A percentile compares a stretch with the other conserved stretches of the same genome.
Evolutionary conservation across 202 grass and related monocot species (phyloP).

Genomic region (Carex sylvatica): DNA sequence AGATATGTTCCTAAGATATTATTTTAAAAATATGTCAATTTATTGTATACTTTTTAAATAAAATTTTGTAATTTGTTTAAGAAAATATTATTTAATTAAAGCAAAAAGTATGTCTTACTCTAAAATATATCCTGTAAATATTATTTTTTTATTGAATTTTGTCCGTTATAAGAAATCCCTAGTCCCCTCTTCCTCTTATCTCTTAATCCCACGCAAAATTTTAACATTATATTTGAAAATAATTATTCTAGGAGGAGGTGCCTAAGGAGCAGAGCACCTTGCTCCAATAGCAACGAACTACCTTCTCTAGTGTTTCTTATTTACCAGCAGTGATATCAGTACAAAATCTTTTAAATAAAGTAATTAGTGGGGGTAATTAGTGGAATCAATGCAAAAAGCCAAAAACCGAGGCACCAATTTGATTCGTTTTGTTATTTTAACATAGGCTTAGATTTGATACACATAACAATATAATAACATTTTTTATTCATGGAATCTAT

Average conservation of each 20-base stretch:
- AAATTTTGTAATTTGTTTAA: too few relatives aligned
- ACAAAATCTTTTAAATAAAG: neutral
- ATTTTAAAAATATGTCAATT: too few relatives aligned
- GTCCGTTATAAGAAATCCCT: too few relatives aligned
- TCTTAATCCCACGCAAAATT: neutral
- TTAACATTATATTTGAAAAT: neutral
- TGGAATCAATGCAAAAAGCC: conserved; percentile 12
- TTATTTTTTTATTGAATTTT: too few relatives aligned
- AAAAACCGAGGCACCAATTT: neutral
- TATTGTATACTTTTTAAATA: too few relatives aligned
- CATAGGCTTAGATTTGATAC: neutral
- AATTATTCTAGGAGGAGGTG: neutral
- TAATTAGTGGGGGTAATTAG: conserved; percentile 25
- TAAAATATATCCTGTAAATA: too few relatives aligned
- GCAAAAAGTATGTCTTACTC: too few relatives aligned
- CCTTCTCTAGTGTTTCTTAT: conserved; percentile 1
- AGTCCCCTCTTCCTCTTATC: neutral
- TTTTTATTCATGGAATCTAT: conserved; percentile 16
- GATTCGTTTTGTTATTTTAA: conserved; percentile 22
- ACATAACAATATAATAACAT: neutral
- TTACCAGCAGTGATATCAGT: neutral
- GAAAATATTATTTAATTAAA: too few relatives aligned
- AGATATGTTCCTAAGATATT: too few relatives aligned
- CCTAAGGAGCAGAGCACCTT: neutral
- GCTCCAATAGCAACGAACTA: neutral